Conservation (phyloP, 2,329 filamentous ascomycete genomes). For the Botrytis cinerea region DNA sequence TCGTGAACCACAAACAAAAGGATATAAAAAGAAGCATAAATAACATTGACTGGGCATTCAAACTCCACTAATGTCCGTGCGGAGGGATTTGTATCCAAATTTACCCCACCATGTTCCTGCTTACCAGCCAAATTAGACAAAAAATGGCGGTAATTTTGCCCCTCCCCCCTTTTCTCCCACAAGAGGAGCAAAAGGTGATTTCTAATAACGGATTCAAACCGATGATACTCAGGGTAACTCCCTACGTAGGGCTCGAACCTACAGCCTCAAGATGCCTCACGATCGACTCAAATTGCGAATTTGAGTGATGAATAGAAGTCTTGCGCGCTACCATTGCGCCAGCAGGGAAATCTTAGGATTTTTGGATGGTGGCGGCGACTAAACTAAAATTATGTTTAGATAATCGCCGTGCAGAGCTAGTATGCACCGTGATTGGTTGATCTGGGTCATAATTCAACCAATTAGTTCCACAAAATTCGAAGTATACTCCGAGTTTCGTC, state of each 20-base stretch:
- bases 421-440: not conserved
- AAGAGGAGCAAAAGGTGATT: not conserved
- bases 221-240: constrained; percentile 2
- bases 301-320: constrained; percentile 5
- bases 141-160: not conserved
- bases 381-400: accelerated
- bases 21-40: not conserved
- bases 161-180: not conserved
- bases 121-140: not conserved
- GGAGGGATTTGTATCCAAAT: not conserved
- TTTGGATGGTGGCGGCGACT: accelerated
- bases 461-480: not conserved
- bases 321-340: constrained; percentile 25
- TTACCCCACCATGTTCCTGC: constrained; percentile 1
- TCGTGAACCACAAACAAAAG: constrained; percentile 1
- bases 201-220: not conserved
- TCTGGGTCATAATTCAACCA: too few species aligned
- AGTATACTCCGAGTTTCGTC: not conserved
- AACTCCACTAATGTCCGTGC: not conserved
- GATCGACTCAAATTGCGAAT: not conserved
- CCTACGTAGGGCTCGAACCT: constrained; percentile 12
- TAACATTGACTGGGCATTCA: not conserved
- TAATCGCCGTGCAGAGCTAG: accelerated
- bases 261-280: not conserved
- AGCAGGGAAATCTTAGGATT: constrained; percentile 12